phyloP scores from a whole-genome alignment of 345 rosid genomes.

The Turritis glabra region DNA sequence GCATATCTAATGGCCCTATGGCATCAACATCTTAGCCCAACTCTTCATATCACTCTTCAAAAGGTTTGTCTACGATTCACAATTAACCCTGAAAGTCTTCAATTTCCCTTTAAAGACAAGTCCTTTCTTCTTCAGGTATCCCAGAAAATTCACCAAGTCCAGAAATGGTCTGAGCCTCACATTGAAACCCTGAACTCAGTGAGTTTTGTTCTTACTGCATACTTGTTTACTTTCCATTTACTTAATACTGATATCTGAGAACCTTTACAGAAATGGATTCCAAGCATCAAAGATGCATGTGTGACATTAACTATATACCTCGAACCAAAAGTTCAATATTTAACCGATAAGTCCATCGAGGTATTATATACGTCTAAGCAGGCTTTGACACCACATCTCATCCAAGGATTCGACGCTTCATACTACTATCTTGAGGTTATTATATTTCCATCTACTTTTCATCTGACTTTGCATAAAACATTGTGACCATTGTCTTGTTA shows the following conservation, averaged over 20 bases:
- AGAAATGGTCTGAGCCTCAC: constrained; percentile 40
- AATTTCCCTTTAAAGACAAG: neutral
- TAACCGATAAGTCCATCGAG: constrained; percentile 41
- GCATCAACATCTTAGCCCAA: constrained; percentile 45
- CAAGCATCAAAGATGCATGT: constrained; percentile 43
- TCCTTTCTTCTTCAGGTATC: constrained; percentile 21
- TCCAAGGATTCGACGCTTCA: constrained; percentile 30
- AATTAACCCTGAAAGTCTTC: neutral
- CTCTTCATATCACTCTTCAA: constrained; percentile 34
- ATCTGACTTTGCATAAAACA: neutral
- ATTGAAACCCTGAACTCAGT: constrained; percentile 39
- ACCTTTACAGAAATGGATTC: constrained; percentile 45
- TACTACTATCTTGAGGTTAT: constrained; percentile 44
- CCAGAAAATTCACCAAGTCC: constrained; percentile 33
- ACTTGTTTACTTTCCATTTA: neutral
- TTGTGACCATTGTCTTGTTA: neutral
- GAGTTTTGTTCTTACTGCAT: constrained; percentile 26
- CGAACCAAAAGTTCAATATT: constrained; percentile 40
- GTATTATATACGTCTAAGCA: constrained; percentile 38
- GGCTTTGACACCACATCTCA: constrained; percentile 35
- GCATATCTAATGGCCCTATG: constrained; percentile 36
- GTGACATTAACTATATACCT: constrained; percentile 33
- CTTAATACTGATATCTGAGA: constrained; percentile 11
- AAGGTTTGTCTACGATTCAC: constrained; percentile 37
- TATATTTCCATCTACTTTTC: neutral